Conservation (phyloP, 176 grass and related monocot species). For the Bromus sterilis region DNA sequence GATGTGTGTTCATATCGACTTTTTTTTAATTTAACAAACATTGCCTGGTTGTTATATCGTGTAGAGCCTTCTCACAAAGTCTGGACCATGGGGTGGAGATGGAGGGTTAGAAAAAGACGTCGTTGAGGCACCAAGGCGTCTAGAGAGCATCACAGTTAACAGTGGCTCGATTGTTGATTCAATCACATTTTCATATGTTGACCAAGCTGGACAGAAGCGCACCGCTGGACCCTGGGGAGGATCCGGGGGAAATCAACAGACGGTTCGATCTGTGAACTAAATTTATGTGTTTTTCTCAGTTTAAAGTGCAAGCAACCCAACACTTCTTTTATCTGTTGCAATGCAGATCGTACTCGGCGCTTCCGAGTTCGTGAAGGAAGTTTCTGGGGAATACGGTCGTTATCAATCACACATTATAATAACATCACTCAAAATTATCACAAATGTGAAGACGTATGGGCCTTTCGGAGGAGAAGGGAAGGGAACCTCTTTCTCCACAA, state of each 20-base stretch:
- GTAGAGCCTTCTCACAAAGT: not conserved
- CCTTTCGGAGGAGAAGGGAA: not conserved
- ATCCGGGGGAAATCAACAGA: not conserved
- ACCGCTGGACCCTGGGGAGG: not conserved
- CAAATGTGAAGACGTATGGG: not conserved
- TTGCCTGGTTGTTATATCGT: not conserved
- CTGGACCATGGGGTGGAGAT: constrained; percentile 4
- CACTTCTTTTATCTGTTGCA: not conserved
- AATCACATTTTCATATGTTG: not conserved
- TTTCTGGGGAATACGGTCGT: not conserved
- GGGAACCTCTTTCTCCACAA: not conserved
- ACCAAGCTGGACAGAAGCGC: not conserved
- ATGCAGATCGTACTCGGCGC: not conserved
- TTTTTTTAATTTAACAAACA: not conserved
- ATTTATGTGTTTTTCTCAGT: not conserved
- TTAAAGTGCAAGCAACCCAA: not conserved
- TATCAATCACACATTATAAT: not conserved
- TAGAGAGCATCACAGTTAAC: not conserved
- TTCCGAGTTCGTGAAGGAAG: not conserved
- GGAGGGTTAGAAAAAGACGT: not conserved
- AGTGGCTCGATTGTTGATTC: not conserved
- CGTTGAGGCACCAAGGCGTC: not conserved
- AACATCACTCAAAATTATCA: not conserved
- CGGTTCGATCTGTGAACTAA: not conserved
- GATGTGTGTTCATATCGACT: no score